These are phyloP conservation scores for Arthrobotrys pseudoclavata DNA, from an alignment of 2,329 filamentous ascomycete genomes.

Conservation along the genomic window DNA sequence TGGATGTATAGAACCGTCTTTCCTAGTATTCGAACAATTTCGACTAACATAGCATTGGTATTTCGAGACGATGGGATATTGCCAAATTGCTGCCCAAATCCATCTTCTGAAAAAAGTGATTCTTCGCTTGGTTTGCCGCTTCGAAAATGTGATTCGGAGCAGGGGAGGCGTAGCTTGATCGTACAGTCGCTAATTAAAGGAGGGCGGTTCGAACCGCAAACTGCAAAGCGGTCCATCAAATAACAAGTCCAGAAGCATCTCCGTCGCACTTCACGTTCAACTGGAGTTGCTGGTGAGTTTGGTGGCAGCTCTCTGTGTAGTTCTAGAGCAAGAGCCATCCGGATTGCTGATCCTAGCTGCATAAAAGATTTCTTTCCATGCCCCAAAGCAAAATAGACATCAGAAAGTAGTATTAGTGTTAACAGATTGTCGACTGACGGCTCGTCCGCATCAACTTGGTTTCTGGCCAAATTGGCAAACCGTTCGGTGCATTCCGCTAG, in stretches of 20 bases:
- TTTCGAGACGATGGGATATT: constrained; percentile 46
- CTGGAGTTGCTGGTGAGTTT: constrained; percentile 73
- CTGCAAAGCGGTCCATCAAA: constrained; percentile 84
- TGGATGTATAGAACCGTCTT: constrained; percentile 87
- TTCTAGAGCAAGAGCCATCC: constrained; percentile 86
- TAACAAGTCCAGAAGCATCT: constrained; percentile 93
- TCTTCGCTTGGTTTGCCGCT: constrained; percentile 77
- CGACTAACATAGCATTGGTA: constrained; percentile 82
- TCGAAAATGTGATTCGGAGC: constrained; percentile 68
- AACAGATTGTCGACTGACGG: constrained; percentile 84
- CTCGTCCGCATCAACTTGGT: constrained; percentile 81
- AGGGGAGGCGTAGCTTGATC: constrained; percentile 80
- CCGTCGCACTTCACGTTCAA: constrained; percentile 81
- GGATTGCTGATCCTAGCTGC: constrained; percentile 83
- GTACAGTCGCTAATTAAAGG: constrained; percentile 84
- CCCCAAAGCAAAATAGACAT: constrained; percentile 81
- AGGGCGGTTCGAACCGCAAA: constrained; percentile 80
- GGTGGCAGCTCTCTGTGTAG: constrained; percentile 81
- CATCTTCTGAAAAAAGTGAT: constrained; percentile 74
- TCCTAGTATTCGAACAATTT: constrained; percentile 84
- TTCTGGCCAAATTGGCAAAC: constrained; percentile 77
- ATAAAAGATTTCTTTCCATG: constrained; percentile 89
- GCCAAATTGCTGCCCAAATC: constrained; percentile 53
- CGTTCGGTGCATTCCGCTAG: constrained; percentile 79
- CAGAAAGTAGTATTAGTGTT: constrained; percentile 79